A percentile compares a stretch with the other conserved stretches of the same genome.
These are phyloP conservation scores for Blastobotrys arbuscula DNA, from an alignment of 1,139 yeast genomes.

Conservation along the genomic window DNA sequence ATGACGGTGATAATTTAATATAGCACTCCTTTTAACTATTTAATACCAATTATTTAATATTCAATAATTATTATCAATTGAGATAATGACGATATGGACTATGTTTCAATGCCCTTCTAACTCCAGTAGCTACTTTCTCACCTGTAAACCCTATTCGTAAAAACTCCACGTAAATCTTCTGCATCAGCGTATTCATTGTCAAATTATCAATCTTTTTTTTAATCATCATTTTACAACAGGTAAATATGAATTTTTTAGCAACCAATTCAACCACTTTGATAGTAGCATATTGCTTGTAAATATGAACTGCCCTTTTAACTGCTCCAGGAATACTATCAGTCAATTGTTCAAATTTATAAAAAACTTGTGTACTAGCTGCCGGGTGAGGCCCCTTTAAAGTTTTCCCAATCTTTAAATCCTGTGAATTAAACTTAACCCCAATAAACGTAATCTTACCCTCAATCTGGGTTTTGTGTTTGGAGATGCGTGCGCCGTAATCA, in stretches of 20 bases:
- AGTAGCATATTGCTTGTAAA: neutral
- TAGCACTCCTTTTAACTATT: too few species aligned
- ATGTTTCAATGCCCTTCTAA: neutral
- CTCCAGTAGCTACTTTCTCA: neutral
- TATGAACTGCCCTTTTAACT: neutral
- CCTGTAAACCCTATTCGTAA: neutral
- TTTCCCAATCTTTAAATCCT: neutral
- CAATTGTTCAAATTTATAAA: neutral
- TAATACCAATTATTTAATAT: too few species aligned
- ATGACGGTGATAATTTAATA: too few species aligned
- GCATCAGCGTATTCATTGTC: neutral
- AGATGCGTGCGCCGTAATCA: slow-evolving; percentile 56
- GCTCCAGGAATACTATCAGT: neutral
- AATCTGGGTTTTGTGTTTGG: slow-evolving; percentile 48
- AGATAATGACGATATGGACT: neutral
- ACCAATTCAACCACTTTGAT: neutral
- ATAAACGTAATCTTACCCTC: slow-evolving; percentile 18
- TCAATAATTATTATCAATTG: neutral
- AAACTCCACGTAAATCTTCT: neutral
- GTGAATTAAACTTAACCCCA: neutral
- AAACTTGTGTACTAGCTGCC: neutral
- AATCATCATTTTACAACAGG: neutral
- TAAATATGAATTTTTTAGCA: neutral
- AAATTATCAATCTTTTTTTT: neutral
- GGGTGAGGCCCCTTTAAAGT: neutral